Conservation (phyloP, 2,329 filamentous ascomycete genomes). For the Sarocladium brachiariae region DNA sequence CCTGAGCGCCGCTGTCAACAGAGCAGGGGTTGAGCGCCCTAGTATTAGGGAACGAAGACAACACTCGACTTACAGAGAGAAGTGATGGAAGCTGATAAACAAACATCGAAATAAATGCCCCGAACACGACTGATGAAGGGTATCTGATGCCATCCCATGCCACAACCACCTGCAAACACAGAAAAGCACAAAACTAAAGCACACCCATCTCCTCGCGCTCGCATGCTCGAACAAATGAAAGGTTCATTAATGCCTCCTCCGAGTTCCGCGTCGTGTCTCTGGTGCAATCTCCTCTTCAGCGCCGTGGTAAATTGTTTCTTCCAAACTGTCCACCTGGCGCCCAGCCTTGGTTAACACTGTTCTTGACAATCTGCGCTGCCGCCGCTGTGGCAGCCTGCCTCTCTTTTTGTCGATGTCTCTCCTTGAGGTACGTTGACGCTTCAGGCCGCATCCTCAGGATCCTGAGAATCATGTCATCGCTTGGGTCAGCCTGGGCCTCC, state of each 20-base stretch:
- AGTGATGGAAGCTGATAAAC: background rate
- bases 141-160: slow-evolving; percentile 6
- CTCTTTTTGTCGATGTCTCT: slow-evolving; percentile 90
- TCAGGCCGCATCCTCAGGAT: slow-evolving; percentile 94
- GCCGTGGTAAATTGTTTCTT: slow-evolving; percentile 38
- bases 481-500: slow-evolving; percentile 92
- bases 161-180: background rate
- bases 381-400: slow-evolving; percentile 82
- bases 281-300: slow-evolving; percentile 28
- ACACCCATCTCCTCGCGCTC: background rate
- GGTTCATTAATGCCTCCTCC: background rate
- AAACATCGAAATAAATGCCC: background rate
- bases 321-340: slow-evolving; percentile 39
- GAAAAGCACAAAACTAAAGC: background rate
- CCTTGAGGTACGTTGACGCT: slow-evolving; percentile 78
- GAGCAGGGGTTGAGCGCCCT: too few species aligned
- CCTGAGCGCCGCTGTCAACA: too few species aligned
- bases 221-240: background rate
- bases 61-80: too few species aligned
- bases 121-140: background rate
- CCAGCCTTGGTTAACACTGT: slow-evolving; percentile 65
- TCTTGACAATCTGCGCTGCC: slow-evolving; percentile 88
- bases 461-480: slow-evolving; percentile 94
- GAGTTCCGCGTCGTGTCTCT: background rate
- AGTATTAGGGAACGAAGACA: too few species aligned